Evolutionary conservation across 2,329 filamentous ascomycete species (phyloP).

Genomic region (Aspergillus aculeatinus): DNA sequence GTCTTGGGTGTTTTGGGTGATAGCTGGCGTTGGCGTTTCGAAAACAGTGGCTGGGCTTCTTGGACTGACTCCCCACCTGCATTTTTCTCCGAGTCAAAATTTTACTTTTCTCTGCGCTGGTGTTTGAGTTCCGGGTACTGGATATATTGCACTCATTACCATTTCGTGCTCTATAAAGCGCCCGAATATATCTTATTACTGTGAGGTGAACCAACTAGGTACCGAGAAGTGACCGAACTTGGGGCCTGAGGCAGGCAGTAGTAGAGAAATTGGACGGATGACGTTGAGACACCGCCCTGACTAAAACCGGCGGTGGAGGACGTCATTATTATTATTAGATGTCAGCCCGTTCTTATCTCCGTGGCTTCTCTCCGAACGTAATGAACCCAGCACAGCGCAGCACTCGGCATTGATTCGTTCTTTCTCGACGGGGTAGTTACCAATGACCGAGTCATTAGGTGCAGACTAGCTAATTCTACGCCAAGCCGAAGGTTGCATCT

Average conservation of each 20-base stretch:
- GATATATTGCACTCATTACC: not conserved
- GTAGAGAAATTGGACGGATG: not conserved
- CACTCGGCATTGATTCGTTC: too few species aligned
- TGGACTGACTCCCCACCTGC: not conserved
- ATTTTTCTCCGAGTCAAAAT: not conserved
- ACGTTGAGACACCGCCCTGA: constrained; percentile 5
- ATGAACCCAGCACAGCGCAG: too few species aligned
- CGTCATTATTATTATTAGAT: constrained; percentile 1
- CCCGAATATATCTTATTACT: not conserved
- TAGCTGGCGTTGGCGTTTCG: constrained; percentile 1
- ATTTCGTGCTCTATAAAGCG: not conserved
- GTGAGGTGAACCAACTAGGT: not conserved
- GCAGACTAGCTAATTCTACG: too few species aligned
- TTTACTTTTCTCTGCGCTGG: not conserved
- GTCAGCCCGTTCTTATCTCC: constrained; percentile 10
- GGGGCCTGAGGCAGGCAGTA: not conserved
- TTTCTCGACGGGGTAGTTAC: too few species aligned
- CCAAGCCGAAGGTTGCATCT: too few species aligned
- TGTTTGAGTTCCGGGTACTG: not conserved
- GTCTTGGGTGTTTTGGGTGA: not conserved
- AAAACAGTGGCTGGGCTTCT: constrained; percentile 8
- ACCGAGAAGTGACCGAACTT: constrained; percentile 1
- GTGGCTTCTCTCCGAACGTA: not conserved
- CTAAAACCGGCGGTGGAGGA: constrained; percentile 11
- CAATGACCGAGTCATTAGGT: too few species aligned